Conservation (phyloP, 2,329 filamentous ascomycete genomes). For the Atkinsonella texensis region DNA sequence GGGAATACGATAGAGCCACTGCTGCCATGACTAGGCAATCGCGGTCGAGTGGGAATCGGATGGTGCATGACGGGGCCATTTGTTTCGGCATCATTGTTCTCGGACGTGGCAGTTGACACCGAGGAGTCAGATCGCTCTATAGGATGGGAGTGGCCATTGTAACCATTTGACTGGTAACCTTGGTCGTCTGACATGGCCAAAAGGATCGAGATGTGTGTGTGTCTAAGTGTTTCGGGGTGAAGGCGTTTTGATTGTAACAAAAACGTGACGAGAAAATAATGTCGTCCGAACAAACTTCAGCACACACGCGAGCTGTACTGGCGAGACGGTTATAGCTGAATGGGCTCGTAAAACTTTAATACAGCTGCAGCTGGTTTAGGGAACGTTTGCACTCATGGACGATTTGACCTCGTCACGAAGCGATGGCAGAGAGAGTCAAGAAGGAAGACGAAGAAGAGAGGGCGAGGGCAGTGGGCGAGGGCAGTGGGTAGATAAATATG, state of each 20-base stretch:
- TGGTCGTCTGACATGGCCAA: conserved; percentile 12
- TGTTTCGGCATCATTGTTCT: conserved; percentile 18
- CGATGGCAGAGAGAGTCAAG: background rate
- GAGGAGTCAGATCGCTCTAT: conserved; percentile 28
- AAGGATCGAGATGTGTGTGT: background rate
- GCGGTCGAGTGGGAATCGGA: conserved; percentile 47
- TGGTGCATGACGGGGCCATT: conserved; percentile 36
- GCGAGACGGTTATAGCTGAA: too few relatives aligned
- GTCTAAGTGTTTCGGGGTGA: background rate
- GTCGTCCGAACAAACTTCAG: background rate
- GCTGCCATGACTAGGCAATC: conserved; percentile 60
- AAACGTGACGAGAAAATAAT: background rate
- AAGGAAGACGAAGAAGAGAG: too few relatives aligned
- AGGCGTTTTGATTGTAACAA: too few relatives aligned
- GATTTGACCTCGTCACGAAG: background rate
- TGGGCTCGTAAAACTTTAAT: too few relatives aligned
- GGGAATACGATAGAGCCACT: conserved; percentile 76
- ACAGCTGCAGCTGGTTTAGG: too few relatives aligned
- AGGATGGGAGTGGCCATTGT: conserved; percentile 16
- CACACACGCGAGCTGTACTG: too few relatives aligned
- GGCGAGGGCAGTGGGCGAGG: background rate
- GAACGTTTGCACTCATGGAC: too few relatives aligned
- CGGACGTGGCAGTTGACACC: conserved; percentile 19
- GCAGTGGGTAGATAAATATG: conserved; percentile 1
- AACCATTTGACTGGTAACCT: conserved; percentile 14